Percentiles rank a stretch among this genome's conserved stretches.
Evolutionary conservation across 768 basidiomycete genomes (phyloP).

Genomic region (Trametes sanguinea): DNA sequence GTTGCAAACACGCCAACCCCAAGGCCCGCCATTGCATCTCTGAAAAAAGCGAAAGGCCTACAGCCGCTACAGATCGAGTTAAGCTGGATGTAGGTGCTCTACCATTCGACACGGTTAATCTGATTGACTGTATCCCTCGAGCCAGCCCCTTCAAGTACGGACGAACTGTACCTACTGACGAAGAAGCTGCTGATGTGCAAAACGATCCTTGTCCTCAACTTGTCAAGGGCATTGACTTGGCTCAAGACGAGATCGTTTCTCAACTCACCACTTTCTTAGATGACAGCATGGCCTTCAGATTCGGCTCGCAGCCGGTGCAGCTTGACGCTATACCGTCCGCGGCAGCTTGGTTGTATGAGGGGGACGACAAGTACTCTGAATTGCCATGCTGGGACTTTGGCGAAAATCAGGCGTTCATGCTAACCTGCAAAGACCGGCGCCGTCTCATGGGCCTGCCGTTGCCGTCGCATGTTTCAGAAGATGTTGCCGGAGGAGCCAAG

Average conservation of each 20-base stretch:
- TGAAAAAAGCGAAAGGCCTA: constrained; percentile 60
- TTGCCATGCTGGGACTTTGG: not conserved
- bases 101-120: not conserved
- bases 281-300: constrained; percentile 2
- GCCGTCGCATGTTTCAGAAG: not conserved
- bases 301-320: not conserved
- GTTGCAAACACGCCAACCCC: not conserved
- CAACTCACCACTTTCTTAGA: constrained; percentile 21
- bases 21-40: constrained; percentile 27
- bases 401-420: constrained; percentile 37
- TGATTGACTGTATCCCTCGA: not conserved
- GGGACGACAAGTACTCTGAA: not conserved
- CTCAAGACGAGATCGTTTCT: constrained; percentile 22
- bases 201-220: constrained; percentile 12
- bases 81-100: constrained; percentile 62
- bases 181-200: constrained; percentile 26
- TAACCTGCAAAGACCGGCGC: constrained; percentile 45
- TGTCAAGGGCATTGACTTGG: constrained; percentile 5
- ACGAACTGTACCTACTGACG: constrained; percentile 28
- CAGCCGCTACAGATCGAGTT: constrained; percentile 59
- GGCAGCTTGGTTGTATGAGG: not conserved
- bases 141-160: constrained; percentile 34
- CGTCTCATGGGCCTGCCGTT: constrained; percentile 26
- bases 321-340: not conserved
- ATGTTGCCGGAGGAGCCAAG: not conserved